Percentiles rank a stretch among this genome's conserved stretches.
Conservation (phyloP, 768 basidiomycete genomes). For the Gloeopeniophorella convolvens region DNA sequence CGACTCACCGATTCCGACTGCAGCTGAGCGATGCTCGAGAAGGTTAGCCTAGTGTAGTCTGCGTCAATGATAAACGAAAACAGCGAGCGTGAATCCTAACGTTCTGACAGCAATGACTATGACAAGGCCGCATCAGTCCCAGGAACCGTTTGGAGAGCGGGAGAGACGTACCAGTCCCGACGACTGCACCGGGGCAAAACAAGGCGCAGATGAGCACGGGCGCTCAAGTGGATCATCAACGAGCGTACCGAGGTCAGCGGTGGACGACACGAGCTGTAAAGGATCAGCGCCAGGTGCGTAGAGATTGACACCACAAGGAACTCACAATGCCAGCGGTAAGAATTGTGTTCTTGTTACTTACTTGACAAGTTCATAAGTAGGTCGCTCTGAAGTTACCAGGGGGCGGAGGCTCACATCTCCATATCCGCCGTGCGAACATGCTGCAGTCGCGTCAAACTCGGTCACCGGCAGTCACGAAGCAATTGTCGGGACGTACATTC, state of each 20-base stretch:
- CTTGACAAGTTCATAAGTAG: too few relatives aligned
- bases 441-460: too few relatives aligned
- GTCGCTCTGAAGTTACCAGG: too few relatives aligned
- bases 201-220: not conserved
- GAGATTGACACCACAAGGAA: not conserved
- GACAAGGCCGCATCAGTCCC: not conserved
- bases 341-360: not conserved
- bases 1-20: not conserved
- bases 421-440: slow-evolving; percentile 11
- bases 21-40: not conserved
- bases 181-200: not conserved
- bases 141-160: not conserved
- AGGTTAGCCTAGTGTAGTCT: too few relatives aligned
- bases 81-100: too few relatives aligned
- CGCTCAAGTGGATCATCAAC: too few relatives aligned
- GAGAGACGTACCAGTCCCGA: not conserved
- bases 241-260: slow-evolving; percentile 9
- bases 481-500: slow-evolving; percentile 26
- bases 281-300: not conserved
- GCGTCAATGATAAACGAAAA: too few relatives aligned
- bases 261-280: slow-evolving; percentile 1
- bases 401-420: slow-evolving; percentile 4
- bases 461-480: too few relatives aligned
- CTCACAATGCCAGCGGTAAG: slow-evolving; percentile 9
- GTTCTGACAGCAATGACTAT: slow-evolving; percentile 50